These are phyloP conservation scores for Lenwebbia sp. DNA, from an alignment of 345 rosid genomes.

Conservation along the genomic window DNA sequence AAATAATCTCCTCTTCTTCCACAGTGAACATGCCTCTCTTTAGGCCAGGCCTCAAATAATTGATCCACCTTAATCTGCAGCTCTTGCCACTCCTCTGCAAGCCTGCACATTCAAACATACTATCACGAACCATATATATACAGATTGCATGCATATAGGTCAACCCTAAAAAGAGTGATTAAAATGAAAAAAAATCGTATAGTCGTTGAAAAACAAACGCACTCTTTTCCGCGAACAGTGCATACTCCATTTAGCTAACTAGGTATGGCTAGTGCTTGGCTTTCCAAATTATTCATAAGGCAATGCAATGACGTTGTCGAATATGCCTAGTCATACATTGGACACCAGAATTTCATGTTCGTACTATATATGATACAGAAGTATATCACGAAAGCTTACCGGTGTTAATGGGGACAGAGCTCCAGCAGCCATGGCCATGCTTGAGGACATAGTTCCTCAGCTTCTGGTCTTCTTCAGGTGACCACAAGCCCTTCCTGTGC, in stretches of 20 bases:
- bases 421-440: conserved; percentile 88
- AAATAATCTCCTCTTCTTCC: conserved; percentile 61
- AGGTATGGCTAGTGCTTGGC: background rate
- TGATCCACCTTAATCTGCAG: conserved; percentile 92
- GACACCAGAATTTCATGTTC: background rate
- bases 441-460: conserved; percentile 50
- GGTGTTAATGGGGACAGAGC: conserved; percentile 73
- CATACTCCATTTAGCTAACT: background rate
- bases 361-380: background rate
- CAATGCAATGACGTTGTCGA: background rate
- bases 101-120: conserved; percentile 24
- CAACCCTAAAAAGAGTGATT: background rate
- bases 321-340: background rate
- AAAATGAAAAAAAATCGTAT: background rate
- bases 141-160: background rate
- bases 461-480: conserved; percentile 89
- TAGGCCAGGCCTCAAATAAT: conserved; percentile 84
- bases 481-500: conserved; percentile 94
- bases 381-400: conserved; percentile 24
- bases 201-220: background rate
- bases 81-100: conserved; percentile 90
- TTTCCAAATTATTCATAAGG: background rate
- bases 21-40: conserved; percentile 50
- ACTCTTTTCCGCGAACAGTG: background rate
- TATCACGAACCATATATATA: background rate